phyloP scores from a whole-genome alignment of 495 filamentous ascomycete species.

The Xylaria nigripes region DNA sequence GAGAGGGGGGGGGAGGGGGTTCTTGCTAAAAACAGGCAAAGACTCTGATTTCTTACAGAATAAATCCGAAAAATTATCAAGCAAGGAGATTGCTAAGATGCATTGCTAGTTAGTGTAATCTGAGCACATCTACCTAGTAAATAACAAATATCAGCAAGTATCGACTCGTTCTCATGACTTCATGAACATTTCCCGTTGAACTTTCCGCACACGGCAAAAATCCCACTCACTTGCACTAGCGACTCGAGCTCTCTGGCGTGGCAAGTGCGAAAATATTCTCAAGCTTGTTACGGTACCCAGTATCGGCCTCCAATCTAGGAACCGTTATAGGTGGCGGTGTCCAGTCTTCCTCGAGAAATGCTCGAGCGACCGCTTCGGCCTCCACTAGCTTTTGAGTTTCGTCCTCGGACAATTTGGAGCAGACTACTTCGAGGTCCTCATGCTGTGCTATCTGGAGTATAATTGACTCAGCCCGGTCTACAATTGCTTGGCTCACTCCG shows the following conservation, averaged over 20 bases:
- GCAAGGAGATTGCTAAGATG: too few species aligned
- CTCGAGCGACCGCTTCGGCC: constrained; percentile 39
- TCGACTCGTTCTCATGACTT: background rate
- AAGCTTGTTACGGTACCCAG: constrained; percentile 18
- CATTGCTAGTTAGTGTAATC: too few species aligned
- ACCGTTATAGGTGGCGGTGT: constrained; percentile 8
- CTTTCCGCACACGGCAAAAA: background rate
- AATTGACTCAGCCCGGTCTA: constrained; percentile 70
- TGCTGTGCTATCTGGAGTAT: constrained; percentile 59
- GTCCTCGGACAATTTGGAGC: constrained; percentile 50
- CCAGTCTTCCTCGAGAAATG: constrained; percentile 23
- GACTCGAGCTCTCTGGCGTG: background rate
- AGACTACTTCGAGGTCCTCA: constrained; percentile 66
- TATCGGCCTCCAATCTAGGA: background rate
- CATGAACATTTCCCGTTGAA: background rate
- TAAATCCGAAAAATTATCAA: too few species aligned
- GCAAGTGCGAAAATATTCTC: constrained; percentile 10
- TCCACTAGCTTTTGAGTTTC: constrained; percentile 55
- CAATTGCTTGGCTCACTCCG: constrained; percentile 62
- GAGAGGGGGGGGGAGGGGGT: too few species aligned
- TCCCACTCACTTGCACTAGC: background rate
- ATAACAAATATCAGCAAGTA: background rate
- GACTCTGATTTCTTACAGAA: too few species aligned
- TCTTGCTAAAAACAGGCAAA: too few species aligned
- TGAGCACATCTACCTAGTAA: too few species aligned